A percentile compares a stretch with the other conserved stretches of the same genome.
These are phyloP conservation scores for Thelephora ganbajun DNA, from an alignment of 768 basidiomycete species.

Conservation along the genomic window DNA sequence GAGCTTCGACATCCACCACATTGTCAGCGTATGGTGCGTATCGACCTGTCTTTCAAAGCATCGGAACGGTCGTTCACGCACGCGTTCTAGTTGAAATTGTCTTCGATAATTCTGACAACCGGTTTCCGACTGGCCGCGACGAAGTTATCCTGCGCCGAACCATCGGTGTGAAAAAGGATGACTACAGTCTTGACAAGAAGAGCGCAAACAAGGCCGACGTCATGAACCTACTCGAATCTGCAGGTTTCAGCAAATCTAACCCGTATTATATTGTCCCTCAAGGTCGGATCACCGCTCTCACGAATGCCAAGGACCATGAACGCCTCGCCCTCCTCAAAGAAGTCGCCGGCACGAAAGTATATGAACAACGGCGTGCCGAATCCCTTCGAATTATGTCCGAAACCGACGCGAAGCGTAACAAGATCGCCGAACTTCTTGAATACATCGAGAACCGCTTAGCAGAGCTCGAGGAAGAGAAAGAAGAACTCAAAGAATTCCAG, in stretches of 20 bases:
- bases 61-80: slow-evolving; percentile 3
- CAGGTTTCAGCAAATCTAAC: slow-evolving; percentile 96
- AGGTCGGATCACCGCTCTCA: slow-evolving; percentile 89
- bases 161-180: slow-evolving; percentile 96
- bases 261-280: slow-evolving; percentile 99
- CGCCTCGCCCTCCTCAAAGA: slow-evolving; percentile 91
- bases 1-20: slow-evolving; percentile 75
- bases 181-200: slow-evolving; percentile 94
- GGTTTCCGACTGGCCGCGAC: slow-evolving; percentile 85
- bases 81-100: slow-evolving; percentile 67
- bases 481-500: slow-evolving; percentile 93
- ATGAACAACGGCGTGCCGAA: slow-evolving; percentile 87
- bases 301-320: slow-evolving; percentile 94
- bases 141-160: slow-evolving; percentile 85
- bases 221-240: slow-evolving; percentile 92
- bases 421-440: slow-evolving; percentile 80
- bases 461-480: slow-evolving; percentile 96
- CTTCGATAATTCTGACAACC: slow-evolving; percentile 88
- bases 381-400: slow-evolving; percentile 95
- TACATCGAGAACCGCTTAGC: slow-evolving; percentile 82
- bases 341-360: slow-evolving; percentile 95
- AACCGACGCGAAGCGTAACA: slow-evolving; percentile 83
- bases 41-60: not conserved
- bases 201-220: slow-evolving; percentile 93
- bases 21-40: slow-evolving; percentile 77